These are phyloP conservation scores for Lagenidium giganteum DNA, from an alignment of 352 stramenopile genomes.

Conservation along the genomic window DNA sequence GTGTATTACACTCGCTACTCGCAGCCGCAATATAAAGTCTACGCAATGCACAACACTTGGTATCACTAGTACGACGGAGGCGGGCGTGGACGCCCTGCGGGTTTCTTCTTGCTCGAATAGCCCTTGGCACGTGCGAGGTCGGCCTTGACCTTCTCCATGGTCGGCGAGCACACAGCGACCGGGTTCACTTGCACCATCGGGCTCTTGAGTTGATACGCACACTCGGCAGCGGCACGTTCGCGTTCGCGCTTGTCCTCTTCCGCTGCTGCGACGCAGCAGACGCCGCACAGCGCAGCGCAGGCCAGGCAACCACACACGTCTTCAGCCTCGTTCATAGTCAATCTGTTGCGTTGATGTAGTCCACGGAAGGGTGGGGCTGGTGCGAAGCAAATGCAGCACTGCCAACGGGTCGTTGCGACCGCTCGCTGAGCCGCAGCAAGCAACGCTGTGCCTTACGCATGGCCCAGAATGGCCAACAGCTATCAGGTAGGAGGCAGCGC, in stretches of 20 bases:
- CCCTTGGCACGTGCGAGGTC: too few species aligned
- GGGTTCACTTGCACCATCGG: constrained; percentile 45
- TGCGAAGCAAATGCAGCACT: too few species aligned
- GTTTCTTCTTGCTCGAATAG: too few species aligned
- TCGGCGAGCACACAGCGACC: constrained; percentile 30
- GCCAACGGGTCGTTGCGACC: too few species aligned
- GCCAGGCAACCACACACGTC: constrained; percentile 55
- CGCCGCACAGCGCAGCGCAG: constrained; percentile 49
- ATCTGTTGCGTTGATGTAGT: background rate
- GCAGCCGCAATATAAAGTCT: too few species aligned
- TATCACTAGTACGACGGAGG: too few species aligned
- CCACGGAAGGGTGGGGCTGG: background rate
- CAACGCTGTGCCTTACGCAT: too few species aligned
- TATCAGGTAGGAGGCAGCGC: too few species aligned
- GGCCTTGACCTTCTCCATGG: constrained; percentile 13
- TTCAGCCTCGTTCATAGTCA: constrained; percentile 53
- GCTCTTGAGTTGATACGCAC: constrained; percentile 27
- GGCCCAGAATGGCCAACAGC: too few species aligned
- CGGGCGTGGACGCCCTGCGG: background rate
- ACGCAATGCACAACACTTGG: too few species aligned
- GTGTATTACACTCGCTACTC: too few species aligned
- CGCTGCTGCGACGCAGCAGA: constrained; percentile 58
- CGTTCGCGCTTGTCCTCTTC: constrained; percentile 68
- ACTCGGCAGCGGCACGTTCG: constrained; percentile 30
- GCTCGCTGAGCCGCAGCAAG: too few species aligned